phyloP scores from a whole-genome alignment of 805 yeast genomes.

The Isabelozyma heimii region DNA sequence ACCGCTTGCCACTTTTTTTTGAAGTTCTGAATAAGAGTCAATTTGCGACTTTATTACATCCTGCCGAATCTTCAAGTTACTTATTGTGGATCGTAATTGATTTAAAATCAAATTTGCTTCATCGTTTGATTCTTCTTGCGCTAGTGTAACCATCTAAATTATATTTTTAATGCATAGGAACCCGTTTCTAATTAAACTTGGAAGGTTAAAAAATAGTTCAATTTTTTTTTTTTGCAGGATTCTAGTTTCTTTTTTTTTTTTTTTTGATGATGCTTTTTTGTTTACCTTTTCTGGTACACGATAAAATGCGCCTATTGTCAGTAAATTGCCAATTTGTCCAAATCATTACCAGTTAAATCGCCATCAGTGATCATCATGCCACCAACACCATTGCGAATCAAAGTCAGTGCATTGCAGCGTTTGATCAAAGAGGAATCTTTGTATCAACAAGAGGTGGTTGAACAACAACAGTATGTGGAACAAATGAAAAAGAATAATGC shows the following conservation, averaged over 20 bases:
- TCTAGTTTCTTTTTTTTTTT: neutral
- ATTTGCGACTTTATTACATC: constrained; percentile 3
- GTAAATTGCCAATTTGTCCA: too few species aligned
- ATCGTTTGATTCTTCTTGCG: neutral
- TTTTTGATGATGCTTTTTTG: neutral
- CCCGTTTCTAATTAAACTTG: neutral
- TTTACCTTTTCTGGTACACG: neutral
- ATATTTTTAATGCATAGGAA: neutral
- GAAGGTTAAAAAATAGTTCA: neutral
- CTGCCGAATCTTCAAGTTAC: constrained; percentile 1
- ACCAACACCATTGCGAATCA: constrained; percentile 70
- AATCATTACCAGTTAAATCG: neutral
- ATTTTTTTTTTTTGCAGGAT: too few species aligned
- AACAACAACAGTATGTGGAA: constrained; percentile 50
- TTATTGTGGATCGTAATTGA: constrained; percentile 1
- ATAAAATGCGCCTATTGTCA: too few species aligned
- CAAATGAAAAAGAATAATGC: constrained; percentile 43
- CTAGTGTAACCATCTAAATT: neutral
- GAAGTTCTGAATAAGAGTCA: constrained; percentile 2
- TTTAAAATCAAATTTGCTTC: neutral
- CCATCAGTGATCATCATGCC: constrained; percentile 42
- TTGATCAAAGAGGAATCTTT: constrained; percentile 63
- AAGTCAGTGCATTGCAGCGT: constrained; percentile 65
- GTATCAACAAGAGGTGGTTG: constrained; percentile 58
- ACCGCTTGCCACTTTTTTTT: neutral